phyloP scores from a whole-genome alignment of 2,329 filamentous ascomycete genomes.

The Colletotrichum siamense region DNA sequence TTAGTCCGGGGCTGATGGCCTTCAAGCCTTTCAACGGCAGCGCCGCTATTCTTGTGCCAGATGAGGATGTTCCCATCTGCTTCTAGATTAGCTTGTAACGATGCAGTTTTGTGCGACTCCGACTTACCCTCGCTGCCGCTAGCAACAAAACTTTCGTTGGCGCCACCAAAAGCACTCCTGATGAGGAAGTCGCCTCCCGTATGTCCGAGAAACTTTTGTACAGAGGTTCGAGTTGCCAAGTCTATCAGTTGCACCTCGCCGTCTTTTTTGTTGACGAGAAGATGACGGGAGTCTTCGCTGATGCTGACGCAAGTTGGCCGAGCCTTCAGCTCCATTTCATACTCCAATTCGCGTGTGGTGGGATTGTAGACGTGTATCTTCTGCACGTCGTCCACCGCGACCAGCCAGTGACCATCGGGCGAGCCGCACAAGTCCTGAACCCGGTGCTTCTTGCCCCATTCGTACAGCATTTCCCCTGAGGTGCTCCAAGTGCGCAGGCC shows the following conservation, averaged over 20 bases:
- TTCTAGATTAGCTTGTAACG: not conserved
- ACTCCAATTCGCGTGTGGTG: conserved; percentile 74
- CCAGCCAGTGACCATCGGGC: conserved; percentile 77
- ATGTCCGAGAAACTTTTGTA: conserved; percentile 79
- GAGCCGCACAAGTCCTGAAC: conserved; percentile 88
- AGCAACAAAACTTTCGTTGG: conserved; percentile 88
- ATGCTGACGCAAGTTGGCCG: conserved; percentile 82
- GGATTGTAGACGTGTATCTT: conserved; percentile 86
- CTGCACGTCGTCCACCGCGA: conserved; percentile 74
- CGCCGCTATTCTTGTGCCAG: conserved; percentile 87
- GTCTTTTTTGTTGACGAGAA: conserved; percentile 83
- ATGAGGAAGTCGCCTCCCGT: conserved; percentile 80
- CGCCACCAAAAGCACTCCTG: conserved; percentile 83
- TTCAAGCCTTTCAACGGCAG: conserved; percentile 75
- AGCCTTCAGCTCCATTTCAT: conserved; percentile 71
- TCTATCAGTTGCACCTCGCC: conserved; percentile 82
- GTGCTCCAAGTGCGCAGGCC: conserved; percentile 76
- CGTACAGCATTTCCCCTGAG: conserved; percentile 64
- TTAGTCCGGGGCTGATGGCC: conserved; percentile 84
- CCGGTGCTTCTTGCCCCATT: conserved; percentile 74
- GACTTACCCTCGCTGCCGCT: conserved; percentile 86
- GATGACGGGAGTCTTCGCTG: conserved; percentile 78
- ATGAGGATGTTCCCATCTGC: conserved; percentile 76
- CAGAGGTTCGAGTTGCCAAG: conserved; percentile 72
- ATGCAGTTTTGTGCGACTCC: not conserved